Conservation (phyloP, 2,329 filamentous ascomycete genomes). For the Biscogniauxia marginata region DNA sequence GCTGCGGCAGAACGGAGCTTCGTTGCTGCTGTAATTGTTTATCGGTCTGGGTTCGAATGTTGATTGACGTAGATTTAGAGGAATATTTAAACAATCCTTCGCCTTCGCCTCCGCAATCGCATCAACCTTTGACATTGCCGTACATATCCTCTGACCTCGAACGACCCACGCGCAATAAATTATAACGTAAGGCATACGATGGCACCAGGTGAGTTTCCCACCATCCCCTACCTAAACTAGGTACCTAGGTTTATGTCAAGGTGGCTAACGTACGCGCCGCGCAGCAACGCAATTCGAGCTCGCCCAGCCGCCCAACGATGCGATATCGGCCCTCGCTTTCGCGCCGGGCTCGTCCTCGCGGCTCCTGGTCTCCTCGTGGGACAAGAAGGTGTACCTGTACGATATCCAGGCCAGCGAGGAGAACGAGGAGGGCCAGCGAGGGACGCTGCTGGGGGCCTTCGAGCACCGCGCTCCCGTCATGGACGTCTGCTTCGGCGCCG, state of each 20-base stretch:
- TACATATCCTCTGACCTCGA: background rate
- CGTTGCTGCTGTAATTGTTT: background rate
- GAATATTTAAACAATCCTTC: background rate
- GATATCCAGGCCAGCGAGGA: conserved; percentile 56
- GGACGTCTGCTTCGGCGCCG: conserved; percentile 85
- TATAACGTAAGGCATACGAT: conserved; percentile 16
- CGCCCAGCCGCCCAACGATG: conserved; percentile 77
- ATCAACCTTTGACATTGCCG: background rate
- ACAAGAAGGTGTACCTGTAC: conserved; percentile 88
- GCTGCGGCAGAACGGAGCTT: background rate
- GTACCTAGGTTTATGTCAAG: background rate
- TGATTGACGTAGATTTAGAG: background rate
- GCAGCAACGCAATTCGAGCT: conserved; percentile 77
- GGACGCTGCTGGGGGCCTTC: conserved; percentile 68
- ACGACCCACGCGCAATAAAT: background rate
- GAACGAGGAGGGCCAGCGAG: conserved; percentile 42
- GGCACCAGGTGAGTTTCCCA: conserved; percentile 24
- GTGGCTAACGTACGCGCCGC: conserved; percentile 5
- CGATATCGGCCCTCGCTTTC: conserved; percentile 83
- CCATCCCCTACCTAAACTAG: background rate
- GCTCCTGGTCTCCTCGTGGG: conserved; percentile 92
- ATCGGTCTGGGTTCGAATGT: background rate
- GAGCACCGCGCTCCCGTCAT: conserved; percentile 83
- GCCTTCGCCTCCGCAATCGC: no score
- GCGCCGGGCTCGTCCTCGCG: conserved; percentile 72